Evolutionary conservation across 2,329 filamentous ascomycete genomes (phyloP), one percentile per base, ranked within the genome.

Genomic region (Colletotrichum spaethianum): DNA sequence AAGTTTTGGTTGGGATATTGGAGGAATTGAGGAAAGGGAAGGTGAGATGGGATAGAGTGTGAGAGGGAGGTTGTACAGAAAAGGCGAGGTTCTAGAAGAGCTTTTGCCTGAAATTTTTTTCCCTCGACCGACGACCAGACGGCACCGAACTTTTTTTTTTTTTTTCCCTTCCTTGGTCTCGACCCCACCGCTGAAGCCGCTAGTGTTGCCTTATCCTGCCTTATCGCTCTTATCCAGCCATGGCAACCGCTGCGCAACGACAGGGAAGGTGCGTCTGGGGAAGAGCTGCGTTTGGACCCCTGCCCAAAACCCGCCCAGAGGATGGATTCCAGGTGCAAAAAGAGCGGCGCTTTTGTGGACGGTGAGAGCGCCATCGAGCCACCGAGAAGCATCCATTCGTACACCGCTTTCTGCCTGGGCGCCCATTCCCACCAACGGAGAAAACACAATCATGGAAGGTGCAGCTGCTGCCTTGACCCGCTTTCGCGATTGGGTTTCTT

Each of bases 51-150:
- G 60, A 75, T 61, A 60, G 42, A 56, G 67, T 67, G 31, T 67
- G 28, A 69, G 46, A 67, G 28, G 67, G 28, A 70, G 40, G 73
- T 61, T 60, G 42, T 63, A 56, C 36, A 62, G 62, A 67, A 44
- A 73, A 64, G 61, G 60, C 56, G 48, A 66, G 67, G 61, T 42
- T 50, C 55, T 63, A 26, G 62, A 63, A 53, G 69, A 73, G 63
- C 72, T 72, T 65, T 70, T 72, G 67, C 68, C 73, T 64, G 62
- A 72, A 75, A 71, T 69, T 75, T 75, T 75, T 72, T 67, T 63
- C 60, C 33, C 44, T 70, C 38, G 66, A 67, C 62, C 31, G 65
- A 36, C 40, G 65, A 68, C 40, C 64, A 57, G 64, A 61, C 57
- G 42, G 68, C 63, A 72, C 70, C n/a, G 55, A 57, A 57, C 55